Percentiles rank a stretch among this genome's conserved stretches.
phyloP scores from a whole-genome alignment of 202 grass and related monocot species.

The Carex arenaria region DNA sequence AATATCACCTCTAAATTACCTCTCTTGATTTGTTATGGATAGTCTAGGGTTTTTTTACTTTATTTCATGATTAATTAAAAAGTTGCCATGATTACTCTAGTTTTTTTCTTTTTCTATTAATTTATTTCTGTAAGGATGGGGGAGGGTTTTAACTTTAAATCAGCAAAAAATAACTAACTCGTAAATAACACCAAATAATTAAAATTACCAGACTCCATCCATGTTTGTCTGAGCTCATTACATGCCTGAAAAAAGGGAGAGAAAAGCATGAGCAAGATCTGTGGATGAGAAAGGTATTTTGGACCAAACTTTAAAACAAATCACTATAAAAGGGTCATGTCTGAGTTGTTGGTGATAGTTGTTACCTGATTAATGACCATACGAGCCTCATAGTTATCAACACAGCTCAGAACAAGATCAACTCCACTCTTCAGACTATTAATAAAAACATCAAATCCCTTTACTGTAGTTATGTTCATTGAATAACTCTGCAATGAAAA shows the following conservation, averaged over 20 bases:
- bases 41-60: neutral
- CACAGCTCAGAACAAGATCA: conserved; percentile 96
- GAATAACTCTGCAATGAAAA: conserved; percentile 71
- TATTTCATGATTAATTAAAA: neutral
- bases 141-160: neutral
- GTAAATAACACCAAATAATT: conserved; percentile 9
- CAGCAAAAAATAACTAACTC: neutral
- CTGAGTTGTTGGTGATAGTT: neutral
- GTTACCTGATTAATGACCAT: conserved; percentile 97
- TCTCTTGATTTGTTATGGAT: neutral
- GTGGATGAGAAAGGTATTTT: neutral
- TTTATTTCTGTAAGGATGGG: neutral
- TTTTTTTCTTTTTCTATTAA: neutral
- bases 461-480: conserved; percentile 86
- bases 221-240: conserved; percentile 90
- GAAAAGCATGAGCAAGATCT: conserved; percentile 23
- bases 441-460: conserved; percentile 87
- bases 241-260: conserved; percentile 56
- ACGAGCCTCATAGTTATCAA: conserved; percentile 98
- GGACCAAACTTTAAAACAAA: conserved; percentile 15
- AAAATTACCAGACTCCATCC: conserved; percentile 96
- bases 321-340: neutral
- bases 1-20: neutral
- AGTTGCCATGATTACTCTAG: neutral
- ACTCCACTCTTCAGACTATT: conserved; percentile 78